Evolutionary conservation across 164 flowering plant species (phyloP).

Genomic region (Nymphaea colorata): DNA sequence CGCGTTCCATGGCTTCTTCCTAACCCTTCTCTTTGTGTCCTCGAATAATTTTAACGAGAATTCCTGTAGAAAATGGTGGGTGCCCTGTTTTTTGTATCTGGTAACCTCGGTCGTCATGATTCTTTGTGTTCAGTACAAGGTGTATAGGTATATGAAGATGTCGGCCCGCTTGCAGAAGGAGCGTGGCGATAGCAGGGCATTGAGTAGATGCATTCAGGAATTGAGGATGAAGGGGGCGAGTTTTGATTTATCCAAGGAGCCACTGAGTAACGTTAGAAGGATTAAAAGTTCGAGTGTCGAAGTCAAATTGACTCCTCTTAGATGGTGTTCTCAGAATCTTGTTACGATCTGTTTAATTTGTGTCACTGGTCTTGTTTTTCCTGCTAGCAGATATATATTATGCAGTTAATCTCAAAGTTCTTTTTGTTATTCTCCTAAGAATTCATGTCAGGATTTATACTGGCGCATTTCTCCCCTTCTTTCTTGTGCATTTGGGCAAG

Average conservation of each 20-base stretch:
- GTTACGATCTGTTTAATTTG: conserved; percentile 46
- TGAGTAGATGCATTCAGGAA: conserved; percentile 59
- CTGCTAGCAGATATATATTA: conserved; percentile 45
- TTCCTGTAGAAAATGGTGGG: conserved; percentile 62
- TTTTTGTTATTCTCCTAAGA: background rate
- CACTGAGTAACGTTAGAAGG: conserved; percentile 31
- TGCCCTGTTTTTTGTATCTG: conserved; percentile 37
- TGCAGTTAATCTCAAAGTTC: conserved; percentile 19
- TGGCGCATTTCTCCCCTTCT: background rate
- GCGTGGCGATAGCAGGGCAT: conserved; percentile 41
- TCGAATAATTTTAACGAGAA: conserved; percentile 12
- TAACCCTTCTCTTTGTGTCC: conserved; percentile 50
- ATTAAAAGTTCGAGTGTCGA: conserved; percentile 95
- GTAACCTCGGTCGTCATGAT: conserved; percentile 40
- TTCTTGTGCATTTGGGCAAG: too few species aligned
- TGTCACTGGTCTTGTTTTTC: conserved; percentile 48
- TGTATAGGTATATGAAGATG: conserved; percentile 59
- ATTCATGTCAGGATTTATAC: too few species aligned
- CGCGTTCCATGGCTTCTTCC: conserved; percentile 49
- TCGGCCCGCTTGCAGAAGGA: conserved; percentile 42
- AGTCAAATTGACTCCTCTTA: conserved; percentile 71
- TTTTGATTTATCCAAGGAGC: conserved; percentile 72
- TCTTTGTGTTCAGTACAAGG: conserved; percentile 51
- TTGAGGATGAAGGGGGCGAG: conserved; percentile 94
- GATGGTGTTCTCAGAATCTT: conserved; percentile 50